These are phyloP conservation scores for Neospermospora avenae DNA, from an alignment of 2,329 filamentous ascomycete species.

Conservation along the genomic window DNA sequence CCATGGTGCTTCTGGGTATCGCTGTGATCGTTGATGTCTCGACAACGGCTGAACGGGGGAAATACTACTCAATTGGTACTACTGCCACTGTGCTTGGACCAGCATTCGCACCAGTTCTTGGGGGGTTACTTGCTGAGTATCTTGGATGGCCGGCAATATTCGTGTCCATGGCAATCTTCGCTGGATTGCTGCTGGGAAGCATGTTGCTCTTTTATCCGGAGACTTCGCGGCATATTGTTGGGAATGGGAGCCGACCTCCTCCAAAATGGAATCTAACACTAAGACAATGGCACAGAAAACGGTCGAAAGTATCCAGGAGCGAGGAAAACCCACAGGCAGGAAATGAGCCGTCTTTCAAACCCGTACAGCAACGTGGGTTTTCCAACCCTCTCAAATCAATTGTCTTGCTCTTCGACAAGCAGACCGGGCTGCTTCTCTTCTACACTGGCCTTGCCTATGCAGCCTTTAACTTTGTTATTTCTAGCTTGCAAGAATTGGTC, in stretches of 20 bases:
- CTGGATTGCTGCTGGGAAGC: constrained; percentile 11
- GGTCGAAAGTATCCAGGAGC: not conserved
- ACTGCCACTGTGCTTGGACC: constrained; percentile 27
- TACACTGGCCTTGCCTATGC: constrained; percentile 51
- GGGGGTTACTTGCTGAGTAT: constrained; percentile 24
- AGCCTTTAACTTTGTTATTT: constrained; percentile 47
- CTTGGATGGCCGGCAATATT: constrained; percentile 43
- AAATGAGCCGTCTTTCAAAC: not conserved
- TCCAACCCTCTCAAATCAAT: not conserved
- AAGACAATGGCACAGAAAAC: not conserved
- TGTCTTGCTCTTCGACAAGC: too few species aligned
- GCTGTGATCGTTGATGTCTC: constrained; percentile 63
- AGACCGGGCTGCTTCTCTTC: not conserved
- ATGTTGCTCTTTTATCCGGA: constrained; percentile 25
- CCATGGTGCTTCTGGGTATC: constrained; percentile 54
- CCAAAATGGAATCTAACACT: constrained; percentile 45
- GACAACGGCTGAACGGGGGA: constrained; percentile 56
- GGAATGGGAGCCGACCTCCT: constrained; percentile 46
- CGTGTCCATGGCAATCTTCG: constrained; percentile 40
- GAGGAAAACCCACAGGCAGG: not conserved
- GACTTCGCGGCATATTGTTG: constrained; percentile 24
- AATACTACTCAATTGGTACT: constrained; percentile 63
- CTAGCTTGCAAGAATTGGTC: constrained; percentile 47
- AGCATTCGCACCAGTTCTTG: constrained; percentile 23
- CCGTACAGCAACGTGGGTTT: not conserved